These are phyloP conservation scores for Talaromyces sp. DNA, from an alignment of 2,329 filamentous ascomycete genomes.

Conservation along the genomic window DNA sequence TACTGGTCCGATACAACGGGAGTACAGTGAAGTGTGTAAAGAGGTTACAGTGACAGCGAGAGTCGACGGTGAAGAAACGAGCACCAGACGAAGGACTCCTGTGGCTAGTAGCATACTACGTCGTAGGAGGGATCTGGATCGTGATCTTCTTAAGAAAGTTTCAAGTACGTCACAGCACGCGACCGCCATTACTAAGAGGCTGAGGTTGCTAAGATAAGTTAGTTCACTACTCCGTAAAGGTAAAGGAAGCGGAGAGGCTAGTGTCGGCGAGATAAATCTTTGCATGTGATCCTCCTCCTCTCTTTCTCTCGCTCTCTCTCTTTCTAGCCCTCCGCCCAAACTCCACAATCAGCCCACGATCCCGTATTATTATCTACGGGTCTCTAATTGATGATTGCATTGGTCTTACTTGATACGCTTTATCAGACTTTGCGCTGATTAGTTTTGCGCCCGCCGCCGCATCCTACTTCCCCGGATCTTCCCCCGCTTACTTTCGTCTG, in stretches of 20 bases:
- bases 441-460: not conserved
- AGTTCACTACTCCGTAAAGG: not conserved
- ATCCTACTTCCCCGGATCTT: slow-evolving; percentile 12
- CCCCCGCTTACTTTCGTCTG: slow-evolving; percentile 8
- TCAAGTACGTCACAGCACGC: slow-evolving; percentile 7
- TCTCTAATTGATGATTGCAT: not conserved
- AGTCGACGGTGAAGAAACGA: not conserved
- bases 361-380: slow-evolving; percentile 4
- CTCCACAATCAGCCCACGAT: slow-evolving; percentile 11
- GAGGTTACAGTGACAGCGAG: not conserved
- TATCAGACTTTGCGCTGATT: not conserved
- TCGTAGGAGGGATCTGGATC: not conserved
- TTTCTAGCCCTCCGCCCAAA: not conserved
- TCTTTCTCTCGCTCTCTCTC: not conserved
- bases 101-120: no score
- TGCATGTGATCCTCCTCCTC: slow-evolving; percentile 17
- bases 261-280: slow-evolving; percentile 6
- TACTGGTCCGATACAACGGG: not conserved
- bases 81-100: not conserved
- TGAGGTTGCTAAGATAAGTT: no score
- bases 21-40: not conserved
- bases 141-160: not conserved
- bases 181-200: not conserved
- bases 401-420: not conserved
- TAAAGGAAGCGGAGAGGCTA: not conserved